These are phyloP conservation scores for Aquilaria malaccensis DNA, from an alignment of 345 rosid genomes.

Conservation along the genomic window DNA sequence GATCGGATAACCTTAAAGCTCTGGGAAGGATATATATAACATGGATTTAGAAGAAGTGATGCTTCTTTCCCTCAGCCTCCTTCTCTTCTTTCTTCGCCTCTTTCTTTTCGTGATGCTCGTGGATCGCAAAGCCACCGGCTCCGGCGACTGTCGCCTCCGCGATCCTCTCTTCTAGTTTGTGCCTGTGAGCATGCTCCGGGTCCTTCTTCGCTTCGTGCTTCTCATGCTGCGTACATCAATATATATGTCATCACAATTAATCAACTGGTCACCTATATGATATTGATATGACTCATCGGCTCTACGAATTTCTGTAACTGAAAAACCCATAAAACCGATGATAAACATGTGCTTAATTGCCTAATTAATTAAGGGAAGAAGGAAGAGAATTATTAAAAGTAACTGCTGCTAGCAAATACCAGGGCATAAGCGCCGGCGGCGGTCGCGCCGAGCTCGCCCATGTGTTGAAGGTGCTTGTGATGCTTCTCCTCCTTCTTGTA, in stretches of 20 bases:
- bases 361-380: not conserved
- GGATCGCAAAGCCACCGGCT: constrained; percentile 35
- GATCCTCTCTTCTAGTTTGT: constrained; percentile 43
- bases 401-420: not conserved
- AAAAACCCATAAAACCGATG: too few species aligned
- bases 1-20: too few species aligned
- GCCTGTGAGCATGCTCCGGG: constrained; percentile 49
- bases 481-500: not conserved
- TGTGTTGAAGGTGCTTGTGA: not conserved
- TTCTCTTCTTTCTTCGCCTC: constrained; percentile 30
- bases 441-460: not conserved
- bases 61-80: constrained; percentile 39
- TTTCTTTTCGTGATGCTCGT: constrained; percentile 52
- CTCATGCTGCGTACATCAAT: constrained; percentile 25
- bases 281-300: too few species aligned
- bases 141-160: constrained; percentile 37
- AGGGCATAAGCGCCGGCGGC: not conserved
- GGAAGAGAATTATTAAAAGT: too few species aligned
- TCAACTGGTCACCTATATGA: too few species aligned
- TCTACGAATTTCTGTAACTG: too few species aligned
- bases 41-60: constrained; percentile 20
- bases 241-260: too few species aligned
- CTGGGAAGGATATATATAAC: not conserved
- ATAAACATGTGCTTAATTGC: not conserved
- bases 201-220: constrained; percentile 43